Evolutionary conservation across 1,139 yeast species (phyloP).

Genomic region (Kodamaea fungicola): DNA sequence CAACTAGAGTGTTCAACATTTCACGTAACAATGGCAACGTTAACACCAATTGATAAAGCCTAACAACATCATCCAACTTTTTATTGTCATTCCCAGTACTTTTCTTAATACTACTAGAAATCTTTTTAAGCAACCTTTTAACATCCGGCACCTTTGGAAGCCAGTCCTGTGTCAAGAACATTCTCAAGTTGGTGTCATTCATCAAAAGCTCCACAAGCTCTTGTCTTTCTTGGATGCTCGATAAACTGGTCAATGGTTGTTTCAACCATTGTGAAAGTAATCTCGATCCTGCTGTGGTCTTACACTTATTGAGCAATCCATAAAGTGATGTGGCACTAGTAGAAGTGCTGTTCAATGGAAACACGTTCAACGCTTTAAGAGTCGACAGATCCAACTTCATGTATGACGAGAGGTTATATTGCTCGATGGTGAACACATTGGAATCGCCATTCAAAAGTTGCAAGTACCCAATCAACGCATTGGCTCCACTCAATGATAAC

Average conservation of each 20-base stretch:
- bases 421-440: conserved; percentile 48
- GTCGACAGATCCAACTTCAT: conserved; percentile 93
- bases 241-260: conserved; percentile 75
- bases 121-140: conserved; percentile 66
- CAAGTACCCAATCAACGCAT: conserved; percentile 63
- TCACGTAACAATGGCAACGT: conserved; percentile 66
- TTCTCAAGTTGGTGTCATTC: conserved; percentile 66
- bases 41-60: conserved; percentile 76
- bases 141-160: conserved; percentile 79
- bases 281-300: conserved; percentile 81
- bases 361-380: conserved; percentile 78
- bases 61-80: conserved; percentile 82
- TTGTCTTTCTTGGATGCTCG: conserved; percentile 65
- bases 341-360: conserved; percentile 45
- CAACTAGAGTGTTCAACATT: conserved; percentile 41
- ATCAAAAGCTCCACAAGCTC: conserved; percentile 66
- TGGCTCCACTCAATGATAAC: conserved; percentile 46
- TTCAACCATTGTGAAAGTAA: conserved; percentile 90
- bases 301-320: conserved; percentile 84
- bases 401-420: conserved; percentile 68
- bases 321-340: conserved; percentile 51
- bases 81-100: conserved; percentile 37
- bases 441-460: conserved; percentile 55
- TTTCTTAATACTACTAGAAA: conserved; percentile 40
- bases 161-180: conserved; percentile 63